Evolutionary conservation across 768 basidiomycete species (phyloP).

Genomic region (Suillus spraguei): DNA sequence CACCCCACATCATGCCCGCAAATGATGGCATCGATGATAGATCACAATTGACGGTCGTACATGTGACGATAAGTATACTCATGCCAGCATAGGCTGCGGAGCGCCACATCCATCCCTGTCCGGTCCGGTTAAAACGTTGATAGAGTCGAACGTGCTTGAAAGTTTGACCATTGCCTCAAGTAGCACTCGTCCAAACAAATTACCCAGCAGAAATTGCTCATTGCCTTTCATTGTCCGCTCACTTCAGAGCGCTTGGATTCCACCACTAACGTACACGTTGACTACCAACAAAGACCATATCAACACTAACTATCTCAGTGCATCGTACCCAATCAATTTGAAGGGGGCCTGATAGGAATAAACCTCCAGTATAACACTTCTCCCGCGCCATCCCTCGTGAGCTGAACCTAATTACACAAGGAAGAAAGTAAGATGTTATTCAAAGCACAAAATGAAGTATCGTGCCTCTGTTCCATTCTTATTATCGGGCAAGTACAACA

Average conservation of each 20-base stretch:
- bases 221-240: too few relatives aligned
- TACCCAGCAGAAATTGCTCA: too few relatives aligned
- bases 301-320: not conserved
- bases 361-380: not conserved
- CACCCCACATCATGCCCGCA: not conserved
- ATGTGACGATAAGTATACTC: too few relatives aligned
- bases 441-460: not conserved
- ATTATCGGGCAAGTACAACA: not conserved
- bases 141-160: too few relatives aligned
- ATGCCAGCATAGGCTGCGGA: too few relatives aligned
- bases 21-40: not conserved
- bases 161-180: too few relatives aligned
- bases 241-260: not conserved
- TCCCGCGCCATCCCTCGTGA: not conserved
- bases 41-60: not conserved
- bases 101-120: too few relatives aligned
- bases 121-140: too few relatives aligned
- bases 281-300: too few relatives aligned
- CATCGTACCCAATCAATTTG: not conserved
- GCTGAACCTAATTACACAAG: not conserved
- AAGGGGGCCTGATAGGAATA: not conserved
- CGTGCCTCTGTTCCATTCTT: slow-evolving; percentile 1
- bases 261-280: too few relatives aligned
- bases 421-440: not conserved
- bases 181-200: too few relatives aligned